phyloP scores from a whole-genome alignment of 2,329 filamentous ascomycete genomes.

The Colletotrichum spaethianum region DNA sequence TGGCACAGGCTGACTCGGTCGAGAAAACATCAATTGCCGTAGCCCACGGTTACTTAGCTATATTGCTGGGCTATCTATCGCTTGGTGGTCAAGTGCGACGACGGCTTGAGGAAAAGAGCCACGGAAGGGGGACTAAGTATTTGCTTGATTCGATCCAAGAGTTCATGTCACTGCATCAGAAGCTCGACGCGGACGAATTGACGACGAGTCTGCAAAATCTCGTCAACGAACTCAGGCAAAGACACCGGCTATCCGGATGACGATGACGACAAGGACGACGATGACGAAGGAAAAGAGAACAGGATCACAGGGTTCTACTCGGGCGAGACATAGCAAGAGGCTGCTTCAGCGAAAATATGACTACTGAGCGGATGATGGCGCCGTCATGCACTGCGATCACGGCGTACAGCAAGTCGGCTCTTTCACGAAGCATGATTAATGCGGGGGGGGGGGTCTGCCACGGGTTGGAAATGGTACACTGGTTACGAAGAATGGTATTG shows the following conservation, averaged over 20 bases:
- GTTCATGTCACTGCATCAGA: constrained; percentile 67
- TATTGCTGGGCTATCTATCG: constrained; percentile 86
- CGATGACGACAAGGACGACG: background rate
- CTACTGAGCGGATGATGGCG: background rate
- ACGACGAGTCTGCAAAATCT: constrained; percentile 52
- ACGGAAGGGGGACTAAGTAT: constrained; percentile 59
- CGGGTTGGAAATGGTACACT: background rate
- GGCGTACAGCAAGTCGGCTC: background rate
- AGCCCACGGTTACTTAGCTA: constrained; percentile 86
- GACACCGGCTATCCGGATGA: constrained; percentile 11
- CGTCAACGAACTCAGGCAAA: constrained; percentile 51
- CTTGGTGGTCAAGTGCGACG: constrained; percentile 64
- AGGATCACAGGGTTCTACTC: background rate
- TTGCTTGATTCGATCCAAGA: constrained; percentile 68
- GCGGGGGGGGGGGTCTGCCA: background rate
- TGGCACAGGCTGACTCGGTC: constrained; percentile 73
- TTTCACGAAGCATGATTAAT: background rate
- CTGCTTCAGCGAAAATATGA: background rate
- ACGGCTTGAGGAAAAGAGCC: constrained; percentile 58
- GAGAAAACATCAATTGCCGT: constrained; percentile 86
- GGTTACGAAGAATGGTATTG: background rate
- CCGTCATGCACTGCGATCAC: background rate
- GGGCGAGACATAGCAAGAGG: background rate
- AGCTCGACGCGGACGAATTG: constrained; percentile 60
- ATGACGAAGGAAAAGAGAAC: background rate